phyloP scores from a whole-genome alignment of 306 rosid species.

The Parietaria judaica region DNA sequence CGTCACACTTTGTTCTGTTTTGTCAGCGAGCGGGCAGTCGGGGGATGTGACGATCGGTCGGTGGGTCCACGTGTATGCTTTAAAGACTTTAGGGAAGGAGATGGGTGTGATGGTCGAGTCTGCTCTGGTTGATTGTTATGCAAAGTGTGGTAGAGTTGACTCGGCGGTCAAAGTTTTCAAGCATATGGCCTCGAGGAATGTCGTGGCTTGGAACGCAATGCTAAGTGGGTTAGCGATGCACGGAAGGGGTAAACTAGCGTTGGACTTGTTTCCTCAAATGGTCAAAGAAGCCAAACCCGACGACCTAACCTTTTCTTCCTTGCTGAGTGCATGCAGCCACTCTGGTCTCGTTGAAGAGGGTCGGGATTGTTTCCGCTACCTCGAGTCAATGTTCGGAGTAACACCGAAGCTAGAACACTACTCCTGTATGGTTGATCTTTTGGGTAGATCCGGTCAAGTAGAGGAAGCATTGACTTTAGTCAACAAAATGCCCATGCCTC shows the following conservation, averaged over 20 bases:
- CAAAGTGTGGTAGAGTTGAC: conserved; percentile 57
- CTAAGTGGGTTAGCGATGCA: conserved; percentile 70
- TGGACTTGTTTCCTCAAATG: conserved; percentile 47
- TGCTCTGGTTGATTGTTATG: conserved; percentile 62
- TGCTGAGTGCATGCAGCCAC: conserved; percentile 74
- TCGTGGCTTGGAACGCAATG: conserved; percentile 75
- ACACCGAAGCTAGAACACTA: conserved; percentile 55
- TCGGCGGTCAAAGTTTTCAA: conserved; percentile 36
- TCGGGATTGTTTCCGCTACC: conserved; percentile 35
- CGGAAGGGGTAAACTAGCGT: conserved; percentile 39
- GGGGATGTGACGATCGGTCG: conserved; percentile 45
- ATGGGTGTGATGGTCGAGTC: conserved; percentile 53
- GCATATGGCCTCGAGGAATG: conserved; percentile 38
- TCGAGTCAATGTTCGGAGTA: conserved; percentile 34
- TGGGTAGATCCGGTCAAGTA: conserved; percentile 58
- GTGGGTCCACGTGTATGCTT: conserved; percentile 66
- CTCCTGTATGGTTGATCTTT: conserved; percentile 64
- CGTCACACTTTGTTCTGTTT: conserved; percentile 48
- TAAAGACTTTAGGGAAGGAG: conserved; percentile 39
- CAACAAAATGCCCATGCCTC: conserved; percentile 55
- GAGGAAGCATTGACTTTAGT: conserved; percentile 47
- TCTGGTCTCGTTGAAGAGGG: conserved; percentile 59
- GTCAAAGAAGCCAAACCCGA: conserved; percentile 53
- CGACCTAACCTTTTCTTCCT: conserved; percentile 51
- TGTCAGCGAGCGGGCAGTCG: conserved; percentile 49